phyloP scores from a whole-genome alignment of 768 basidiomycete genomes.

The Omphalotus guepiniiformis region DNA sequence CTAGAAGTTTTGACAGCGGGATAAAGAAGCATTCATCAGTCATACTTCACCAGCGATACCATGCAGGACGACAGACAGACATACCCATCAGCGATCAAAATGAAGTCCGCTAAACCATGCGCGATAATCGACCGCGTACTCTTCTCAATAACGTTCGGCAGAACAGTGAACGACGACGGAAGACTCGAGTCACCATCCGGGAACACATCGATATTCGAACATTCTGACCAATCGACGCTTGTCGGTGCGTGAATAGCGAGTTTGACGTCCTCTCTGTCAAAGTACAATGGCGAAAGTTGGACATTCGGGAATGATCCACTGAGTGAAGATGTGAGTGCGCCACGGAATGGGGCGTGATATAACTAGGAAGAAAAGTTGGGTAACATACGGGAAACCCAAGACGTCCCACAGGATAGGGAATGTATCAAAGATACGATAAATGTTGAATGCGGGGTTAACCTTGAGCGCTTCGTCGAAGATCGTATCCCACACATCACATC shows the following conservation, averaged over 20 bases:
- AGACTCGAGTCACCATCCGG: conserved; percentile 55
- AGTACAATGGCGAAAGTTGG: conserved; percentile 62
- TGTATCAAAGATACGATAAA: conserved; percentile 76
- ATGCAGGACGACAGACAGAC: conserved; percentile 20
- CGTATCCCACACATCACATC: conserved; percentile 65
- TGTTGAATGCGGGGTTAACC: conserved; percentile 72
- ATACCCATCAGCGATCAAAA: conserved; percentile 71
- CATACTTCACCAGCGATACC: neutral
- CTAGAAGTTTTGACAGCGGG: conserved; percentile 19
- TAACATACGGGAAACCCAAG: conserved; percentile 69
- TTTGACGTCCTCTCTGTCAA: conserved; percentile 66
- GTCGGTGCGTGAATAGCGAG: conserved; percentile 65
- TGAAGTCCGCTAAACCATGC: conserved; percentile 71
- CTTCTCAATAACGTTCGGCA: conserved; percentile 76
- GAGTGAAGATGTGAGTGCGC: neutral
- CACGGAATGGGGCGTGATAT: neutral
- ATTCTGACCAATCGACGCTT: conserved; percentile 58
- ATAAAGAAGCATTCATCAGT: neutral
- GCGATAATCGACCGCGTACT: conserved; percentile 62
- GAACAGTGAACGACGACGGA: conserved; percentile 58
- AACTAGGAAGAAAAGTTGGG: neutral
- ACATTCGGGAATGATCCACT: conserved; percentile 53
- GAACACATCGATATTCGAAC: conserved; percentile 58
- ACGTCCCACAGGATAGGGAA: conserved; percentile 76
- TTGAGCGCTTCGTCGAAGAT: conserved; percentile 58